phyloP scores from a whole-genome alignment of 495 filamentous ascomycete genomes.

The Glutinoglossum americanum region DNA sequence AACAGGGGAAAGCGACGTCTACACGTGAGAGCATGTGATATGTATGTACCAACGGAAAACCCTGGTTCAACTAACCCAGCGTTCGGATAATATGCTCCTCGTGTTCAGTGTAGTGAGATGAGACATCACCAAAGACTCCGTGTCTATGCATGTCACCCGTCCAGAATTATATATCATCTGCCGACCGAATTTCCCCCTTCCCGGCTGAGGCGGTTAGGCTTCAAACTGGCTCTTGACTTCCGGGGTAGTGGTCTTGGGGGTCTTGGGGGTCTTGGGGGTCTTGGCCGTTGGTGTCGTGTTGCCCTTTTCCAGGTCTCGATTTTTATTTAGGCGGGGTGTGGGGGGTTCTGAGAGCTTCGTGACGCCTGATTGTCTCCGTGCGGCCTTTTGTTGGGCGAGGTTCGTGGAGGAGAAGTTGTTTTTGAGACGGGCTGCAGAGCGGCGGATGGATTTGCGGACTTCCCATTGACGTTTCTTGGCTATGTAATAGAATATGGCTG shows the following conservation, averaged over 20 bases:
- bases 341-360: neutral
- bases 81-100: too few relatives aligned
- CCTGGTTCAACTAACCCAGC: too few relatives aligned
- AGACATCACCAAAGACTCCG: too few relatives aligned
- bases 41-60: too few relatives aligned
- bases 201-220: neutral
- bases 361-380: neutral
- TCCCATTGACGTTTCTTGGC: slow-evolving; percentile 32
- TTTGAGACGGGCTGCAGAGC: slow-evolving; percentile 23
- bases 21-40: too few relatives aligned
- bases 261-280: too few relatives aligned
- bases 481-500: slow-evolving; percentile 25
- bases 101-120: too few relatives aligned
- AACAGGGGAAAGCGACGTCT: too few relatives aligned
- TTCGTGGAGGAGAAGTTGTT: slow-evolving; percentile 1
- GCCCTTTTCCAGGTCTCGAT: neutral
- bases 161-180: neutral
- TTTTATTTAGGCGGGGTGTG: neutral
- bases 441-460: slow-evolving; percentile 24
- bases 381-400: neutral
- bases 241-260: neutral
- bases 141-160: neutral
- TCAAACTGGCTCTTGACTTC: neutral
- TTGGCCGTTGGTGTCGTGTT: neutral
- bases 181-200: neutral